Percentiles rank a stretch among this genome's conserved stretches.
phyloP scores from a whole-genome alignment of 768 basidiomycete genomes.

The Neoboletus brunneissimus region DNA sequence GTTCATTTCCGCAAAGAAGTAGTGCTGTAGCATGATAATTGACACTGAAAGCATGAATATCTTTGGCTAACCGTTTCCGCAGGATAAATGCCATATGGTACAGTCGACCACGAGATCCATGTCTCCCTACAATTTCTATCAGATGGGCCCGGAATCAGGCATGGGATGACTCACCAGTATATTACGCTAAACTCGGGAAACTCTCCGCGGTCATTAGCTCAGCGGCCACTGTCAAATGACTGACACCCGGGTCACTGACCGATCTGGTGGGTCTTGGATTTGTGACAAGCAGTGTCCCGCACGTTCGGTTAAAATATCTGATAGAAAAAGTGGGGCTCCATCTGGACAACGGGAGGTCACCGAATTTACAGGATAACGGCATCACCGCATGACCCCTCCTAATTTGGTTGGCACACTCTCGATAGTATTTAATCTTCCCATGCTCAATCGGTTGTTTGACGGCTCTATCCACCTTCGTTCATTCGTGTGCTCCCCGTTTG shows the following conservation, averaged over 20 bases:
- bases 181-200: background rate
- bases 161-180: background rate
- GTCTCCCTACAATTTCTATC: background rate
- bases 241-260: background rate
- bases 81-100: background rate
- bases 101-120: background rate
- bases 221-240: background rate
- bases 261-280: background rate
- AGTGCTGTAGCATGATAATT: background rate
- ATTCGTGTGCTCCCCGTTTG: background rate
- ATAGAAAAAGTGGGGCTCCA: constrained; percentile 8
- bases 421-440: constrained; percentile 22
- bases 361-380: constrained; percentile 12
- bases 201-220: background rate
- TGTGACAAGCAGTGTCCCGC: background rate
- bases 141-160: background rate
- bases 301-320: background rate
- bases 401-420: background rate
- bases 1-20: background rate
- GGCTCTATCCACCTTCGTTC: background rate
- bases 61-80: background rate
- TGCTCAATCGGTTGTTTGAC: background rate
- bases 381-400: constrained; percentile 7
- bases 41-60: background rate
- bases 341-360: background rate